Evolutionary conservation across 2,329 filamentous ascomycete genomes (phyloP).

Genomic region (Fusarium caatingaense): DNA sequence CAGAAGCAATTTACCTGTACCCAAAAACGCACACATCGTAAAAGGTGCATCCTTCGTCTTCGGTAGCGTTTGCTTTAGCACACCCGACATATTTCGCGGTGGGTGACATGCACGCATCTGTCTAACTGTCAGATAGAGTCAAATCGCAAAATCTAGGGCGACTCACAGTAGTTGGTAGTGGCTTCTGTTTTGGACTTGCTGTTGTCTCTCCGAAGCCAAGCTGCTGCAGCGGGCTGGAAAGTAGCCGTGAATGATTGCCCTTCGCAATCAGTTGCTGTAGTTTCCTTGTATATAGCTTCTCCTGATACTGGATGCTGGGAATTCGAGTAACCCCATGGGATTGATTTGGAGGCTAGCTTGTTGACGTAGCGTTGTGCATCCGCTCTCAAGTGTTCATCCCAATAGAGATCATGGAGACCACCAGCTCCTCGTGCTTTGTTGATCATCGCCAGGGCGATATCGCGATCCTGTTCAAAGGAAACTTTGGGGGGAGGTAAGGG

Average conservation of each 20-base stretch:
- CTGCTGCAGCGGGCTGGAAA: constrained; percentile 46
- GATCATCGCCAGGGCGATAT: constrained; percentile 45
- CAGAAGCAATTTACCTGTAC: background rate
- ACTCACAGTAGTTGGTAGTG: background rate
- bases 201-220: constrained; percentile 45
- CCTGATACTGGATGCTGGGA: background rate
- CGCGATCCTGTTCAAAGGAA: constrained; percentile 37
- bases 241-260: constrained; percentile 41
- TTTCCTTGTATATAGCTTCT: background rate
- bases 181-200: background rate
- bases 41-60: background rate
- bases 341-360: background rate
- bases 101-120: background rate
- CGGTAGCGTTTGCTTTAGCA: background rate
- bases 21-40: background rate
- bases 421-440: constrained; percentile 36
- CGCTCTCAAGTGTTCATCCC: background rate
- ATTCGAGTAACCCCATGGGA: background rate
- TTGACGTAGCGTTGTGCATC: background rate
- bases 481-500: constrained; percentile 18
- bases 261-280: background rate
- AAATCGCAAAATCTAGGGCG: background rate
- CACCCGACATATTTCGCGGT: background rate
- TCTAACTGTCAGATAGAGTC: background rate
- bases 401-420: background rate